Evolutionary conservation across 176 grass and related monocot species (phyloP), one percentile per base, ranked within the genome.

Genomic region (Oryza brachyantha): DNA sequence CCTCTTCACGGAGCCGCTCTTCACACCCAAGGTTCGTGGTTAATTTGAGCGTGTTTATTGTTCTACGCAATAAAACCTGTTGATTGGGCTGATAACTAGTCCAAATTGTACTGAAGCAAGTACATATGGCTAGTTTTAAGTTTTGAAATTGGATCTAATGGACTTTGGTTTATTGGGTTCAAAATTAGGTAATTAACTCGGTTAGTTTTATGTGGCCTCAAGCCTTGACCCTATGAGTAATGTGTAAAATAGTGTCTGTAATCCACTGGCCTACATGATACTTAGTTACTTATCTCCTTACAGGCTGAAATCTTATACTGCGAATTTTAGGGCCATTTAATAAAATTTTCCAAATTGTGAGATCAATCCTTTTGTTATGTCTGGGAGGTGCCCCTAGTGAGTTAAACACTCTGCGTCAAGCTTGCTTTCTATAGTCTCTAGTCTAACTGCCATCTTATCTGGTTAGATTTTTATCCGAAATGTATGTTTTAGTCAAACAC

Each of bases 1-100:
- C 76, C 83, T 99, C 77, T 99, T 95, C 67, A 94, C 96, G 0
- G 84, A 99, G 68, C 96, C 96, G 14, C 92, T 93, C 32, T 93
- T 93, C 75, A 99, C 90, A n/a, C 88, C 96, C 19, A 99, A 99
- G 96, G 96, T 92, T 29, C 10, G 10, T 81, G 76, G 26, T 29
- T 43, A 5, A 48, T 25, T 25, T 13, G 10, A 70, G 10, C 35
- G 37, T 75, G 2, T 38, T 54, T 54, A 64, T 38, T 80, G 34
- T 54, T 58, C 5, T 10, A 63, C 35, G 29, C 40, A 16, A 1
- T 62, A 16, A 16, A 3, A 5, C 10, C 14, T 76, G 11, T 21
- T 62, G 55, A 63, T 22, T 39, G 48, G 35, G 48, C 6, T 1
- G 8, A 5, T 59, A 43, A 65, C 13, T 50, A 6, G 29, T 13